A percentile compares a stretch with the other conserved stretches of the same genome.
These are phyloP conservation scores for Bacterosira constricta DNA, from an alignment of 108 stramenopile species.

Conservation along the genomic window DNA sequence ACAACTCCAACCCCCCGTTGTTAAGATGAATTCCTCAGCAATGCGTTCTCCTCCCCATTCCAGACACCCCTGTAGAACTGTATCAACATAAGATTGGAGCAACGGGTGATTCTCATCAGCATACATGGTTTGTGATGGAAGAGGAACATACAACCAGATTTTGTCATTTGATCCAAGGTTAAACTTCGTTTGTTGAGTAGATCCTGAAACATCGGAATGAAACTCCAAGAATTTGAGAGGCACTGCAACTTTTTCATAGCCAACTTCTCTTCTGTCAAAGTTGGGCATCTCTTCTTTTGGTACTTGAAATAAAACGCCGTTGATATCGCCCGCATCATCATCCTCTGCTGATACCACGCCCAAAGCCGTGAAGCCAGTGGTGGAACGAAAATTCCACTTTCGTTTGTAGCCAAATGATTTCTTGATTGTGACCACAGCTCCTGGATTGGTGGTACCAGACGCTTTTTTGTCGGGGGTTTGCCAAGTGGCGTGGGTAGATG, in stretches of 20 bases:
- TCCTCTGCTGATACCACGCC: conserved; percentile 21
- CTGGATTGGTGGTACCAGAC: conserved; percentile 3
- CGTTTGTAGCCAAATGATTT: conserved; percentile 60
- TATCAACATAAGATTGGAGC: conserved; percentile 75
- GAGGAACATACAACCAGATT: conserved; percentile 68
- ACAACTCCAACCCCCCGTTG: conserved; percentile 62
- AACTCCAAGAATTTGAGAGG: conserved; percentile 40
- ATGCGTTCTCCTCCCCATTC: conserved; percentile 73
- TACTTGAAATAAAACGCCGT: conserved; percentile 67
- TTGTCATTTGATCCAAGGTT: conserved; percentile 13
- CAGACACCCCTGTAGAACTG: conserved; percentile 71
- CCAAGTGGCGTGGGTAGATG: conserved; percentile 68
- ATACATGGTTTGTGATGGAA: conserved; percentile 28
- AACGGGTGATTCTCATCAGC: conserved; percentile 72
- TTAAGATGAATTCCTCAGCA: conserved; percentile 61
- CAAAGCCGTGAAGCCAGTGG: conserved; percentile 71
- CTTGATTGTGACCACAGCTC: conserved; percentile 43
- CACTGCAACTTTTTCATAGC: conserved; percentile 55
- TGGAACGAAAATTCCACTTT: conserved; percentile 72
- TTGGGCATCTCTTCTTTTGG: conserved; percentile 39
- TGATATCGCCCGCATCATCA: conserved; percentile 46
- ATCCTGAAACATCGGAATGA: background rate
- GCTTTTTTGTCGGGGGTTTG: conserved; percentile 5
- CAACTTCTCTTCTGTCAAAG: conserved; percentile 71
- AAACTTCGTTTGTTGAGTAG: conserved; percentile 10